Evolutionary conservation across 1,284 basidiomycete species (phyloP), one percentile per base, ranked within the genome.

Genomic region (Xanthoconium separans): DNA sequence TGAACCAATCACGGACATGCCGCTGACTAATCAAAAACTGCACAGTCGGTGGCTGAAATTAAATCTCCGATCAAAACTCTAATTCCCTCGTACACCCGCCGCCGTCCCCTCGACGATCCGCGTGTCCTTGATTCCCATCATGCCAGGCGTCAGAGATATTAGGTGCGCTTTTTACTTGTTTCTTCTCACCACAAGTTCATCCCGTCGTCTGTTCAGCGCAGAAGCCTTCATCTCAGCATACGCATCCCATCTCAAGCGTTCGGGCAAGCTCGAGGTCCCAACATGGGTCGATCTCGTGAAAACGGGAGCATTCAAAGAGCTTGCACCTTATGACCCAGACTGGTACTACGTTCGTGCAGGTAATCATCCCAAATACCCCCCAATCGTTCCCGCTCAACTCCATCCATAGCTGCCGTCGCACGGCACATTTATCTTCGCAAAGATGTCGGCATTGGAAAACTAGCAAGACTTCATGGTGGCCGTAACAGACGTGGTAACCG

Each of bases 381-480:
- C 43, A 27, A 37, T 24, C 0, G 20, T 24, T 22, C 39, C 53
- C 16, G 22, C 33, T 50, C 54, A 53, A 53, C n/a, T 41, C 18
- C 1, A 20, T 22, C 20, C 20, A 41, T 34, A 95, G 96, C 96
- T 71, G 93, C 96, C 60, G 80, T 99, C 64, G 96, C 97, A 75
- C 91, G 97, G 72, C 96, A 99, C 87, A 95, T 99, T 79, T 99
- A 99, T 86, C 90, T 99, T 73, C 93, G 96, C 77, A 98, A 98
- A 83, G 90, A 95, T 73, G 95, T 98, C 68, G 96, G 96, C 73
- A 87, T 98, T 62, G 96, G 96, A 69, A 93, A 94, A 48, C 85
- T 99, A 55, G 86, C 84, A 76, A 99, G 98, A 84, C 90, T 98
- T 54, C 95, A 99, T 80, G 96, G 96, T 75, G 92, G 93, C 65